Percentiles rank a stretch among this genome's conserved stretches.
These are phyloP conservation scores for Baorangia bicolor DNA, from an alignment of 768 basidiomycete species.

Conservation along the genomic window DNA sequence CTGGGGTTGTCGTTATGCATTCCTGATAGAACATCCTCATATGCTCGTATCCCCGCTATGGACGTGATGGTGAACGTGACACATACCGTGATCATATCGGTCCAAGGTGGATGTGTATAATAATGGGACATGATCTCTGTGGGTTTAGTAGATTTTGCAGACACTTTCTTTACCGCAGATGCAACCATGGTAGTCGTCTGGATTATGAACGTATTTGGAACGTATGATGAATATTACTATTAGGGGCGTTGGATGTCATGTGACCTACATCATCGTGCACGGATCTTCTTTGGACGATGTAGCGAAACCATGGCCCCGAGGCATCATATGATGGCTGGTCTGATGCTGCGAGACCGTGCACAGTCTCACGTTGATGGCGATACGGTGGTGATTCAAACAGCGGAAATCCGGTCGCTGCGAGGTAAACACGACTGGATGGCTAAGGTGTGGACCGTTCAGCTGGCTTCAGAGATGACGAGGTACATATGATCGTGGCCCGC, in stretches of 20 bases:
- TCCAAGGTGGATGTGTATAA: slow-evolving; percentile 52
- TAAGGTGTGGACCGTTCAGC: not conserved
- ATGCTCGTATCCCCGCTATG: not conserved
- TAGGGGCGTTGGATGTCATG: slow-evolving; percentile 9
- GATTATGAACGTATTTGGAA: not conserved
- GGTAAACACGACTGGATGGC: not conserved
- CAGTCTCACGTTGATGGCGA: not conserved
- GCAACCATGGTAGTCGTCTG: slow-evolving; percentile 7
- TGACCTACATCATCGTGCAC: not conserved
- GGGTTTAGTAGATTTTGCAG: slow-evolving; percentile 9
- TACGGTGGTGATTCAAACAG: not conserved
- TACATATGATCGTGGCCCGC: not conserved
- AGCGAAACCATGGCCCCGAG: not conserved
- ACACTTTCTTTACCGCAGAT: not conserved
- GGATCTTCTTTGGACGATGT: not conserved
- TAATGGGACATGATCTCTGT: slow-evolving; percentile 34
- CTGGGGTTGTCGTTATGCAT: slow-evolving; percentile 64
- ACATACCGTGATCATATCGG: slow-evolving; percentile 44
- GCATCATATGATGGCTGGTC: not conserved
- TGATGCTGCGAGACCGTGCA: not conserved
- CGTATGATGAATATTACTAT: too few species aligned
- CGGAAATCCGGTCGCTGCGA: not conserved
- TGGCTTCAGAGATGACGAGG: not conserved
- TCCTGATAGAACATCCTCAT: slow-evolving; percentile 45
- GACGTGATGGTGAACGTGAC: not conserved